phyloP scores from a whole-genome alignment of 208 protist species.

The Crithidia brevicula region DNA sequence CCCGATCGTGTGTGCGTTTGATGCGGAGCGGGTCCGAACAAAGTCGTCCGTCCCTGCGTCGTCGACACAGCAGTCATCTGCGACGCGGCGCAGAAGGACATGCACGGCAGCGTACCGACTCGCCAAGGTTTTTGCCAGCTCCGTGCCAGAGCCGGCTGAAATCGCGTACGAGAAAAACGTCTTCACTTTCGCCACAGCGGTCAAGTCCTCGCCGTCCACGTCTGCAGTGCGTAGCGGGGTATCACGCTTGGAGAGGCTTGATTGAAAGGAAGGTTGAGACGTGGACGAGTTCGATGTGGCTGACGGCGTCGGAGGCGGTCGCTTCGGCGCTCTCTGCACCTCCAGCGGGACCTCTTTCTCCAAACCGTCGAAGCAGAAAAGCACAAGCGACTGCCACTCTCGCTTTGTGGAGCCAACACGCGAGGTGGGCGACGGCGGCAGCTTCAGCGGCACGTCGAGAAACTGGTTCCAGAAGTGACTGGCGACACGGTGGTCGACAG shows the following conservation, averaged over 20 bases:
- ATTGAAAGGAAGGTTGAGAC: neutral
- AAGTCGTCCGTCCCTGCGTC: neutral
- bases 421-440: too few relatives aligned
- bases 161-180: conserved; percentile 33
- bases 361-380: conserved; percentile 36
- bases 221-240: too few relatives aligned
- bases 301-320: neutral
- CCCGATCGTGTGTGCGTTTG: too few relatives aligned
- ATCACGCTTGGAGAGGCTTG: neutral
- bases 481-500: too few relatives aligned
- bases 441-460: neutral
- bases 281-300: neutral
- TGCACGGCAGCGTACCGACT: conserved; percentile 29
- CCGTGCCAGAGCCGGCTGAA: neutral
- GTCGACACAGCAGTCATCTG: neutral
- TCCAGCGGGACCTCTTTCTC: conserved; percentile 29
- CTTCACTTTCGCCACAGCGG: too few relatives aligned
- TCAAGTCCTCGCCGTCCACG: neutral
- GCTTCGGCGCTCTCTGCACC: too few relatives aligned
- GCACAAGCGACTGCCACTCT: conserved; percentile 12
- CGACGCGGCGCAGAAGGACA: conserved; percentile 26
- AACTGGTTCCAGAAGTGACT: conserved; percentile 3
- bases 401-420: too few relatives aligned
- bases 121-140: conserved; percentile 18
- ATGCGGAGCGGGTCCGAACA: neutral